A percentile compares a stretch with the other conserved stretches of the same genome.
Evolutionary conservation across 2,329 filamentous ascomycete genomes (phyloP).

Genomic region (Colletotrichum tabaci): DNA sequence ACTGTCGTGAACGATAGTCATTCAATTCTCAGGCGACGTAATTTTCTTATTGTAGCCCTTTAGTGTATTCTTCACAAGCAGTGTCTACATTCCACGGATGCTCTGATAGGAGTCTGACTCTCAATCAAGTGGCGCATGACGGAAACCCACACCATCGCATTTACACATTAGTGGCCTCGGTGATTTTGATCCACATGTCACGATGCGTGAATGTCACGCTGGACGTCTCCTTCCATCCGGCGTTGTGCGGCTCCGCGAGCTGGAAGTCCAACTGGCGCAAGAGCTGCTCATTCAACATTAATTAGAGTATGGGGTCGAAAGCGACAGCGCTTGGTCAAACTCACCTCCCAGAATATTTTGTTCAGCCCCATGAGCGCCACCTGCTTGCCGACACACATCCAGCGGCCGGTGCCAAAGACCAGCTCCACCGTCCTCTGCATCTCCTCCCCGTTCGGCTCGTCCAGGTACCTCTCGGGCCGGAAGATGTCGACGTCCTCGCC

Average conservation of each 20-base stretch:
- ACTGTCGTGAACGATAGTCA: not conserved
- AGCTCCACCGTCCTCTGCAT: conserved; percentile 42
- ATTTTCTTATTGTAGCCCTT: not conserved
- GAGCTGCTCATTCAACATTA: conserved; percentile 5
- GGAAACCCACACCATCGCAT: not conserved
- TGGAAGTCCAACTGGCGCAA: conserved; percentile 13
- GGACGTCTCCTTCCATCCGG: conserved; percentile 3
- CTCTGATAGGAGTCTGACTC: not conserved
- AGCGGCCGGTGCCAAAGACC: conserved; percentile 54
- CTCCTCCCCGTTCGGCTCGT: conserved; percentile 53
- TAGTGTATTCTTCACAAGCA: not conserved
- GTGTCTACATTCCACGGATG: conserved; percentile 1
- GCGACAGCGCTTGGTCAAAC: not conserved
- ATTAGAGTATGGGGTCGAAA: conserved; percentile 7
- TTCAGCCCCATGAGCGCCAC: conserved; percentile 57
- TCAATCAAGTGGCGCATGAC: not conserved
- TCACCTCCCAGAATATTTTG: conserved; percentile 46
- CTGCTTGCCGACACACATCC: conserved; percentile 55
- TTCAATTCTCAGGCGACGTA: not conserved
- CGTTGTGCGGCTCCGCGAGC: conserved; percentile 10
- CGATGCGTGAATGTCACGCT: not conserved
- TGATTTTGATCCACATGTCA: conserved; percentile 13
- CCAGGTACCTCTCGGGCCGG: conserved; percentile 53
- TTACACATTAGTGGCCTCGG: conserved; percentile 7
- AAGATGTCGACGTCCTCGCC: conserved; percentile 50